Evolutionary conservation across 2,329 filamentous ascomycete species (phyloP).

Genomic region (Neonectria coccinea): DNA sequence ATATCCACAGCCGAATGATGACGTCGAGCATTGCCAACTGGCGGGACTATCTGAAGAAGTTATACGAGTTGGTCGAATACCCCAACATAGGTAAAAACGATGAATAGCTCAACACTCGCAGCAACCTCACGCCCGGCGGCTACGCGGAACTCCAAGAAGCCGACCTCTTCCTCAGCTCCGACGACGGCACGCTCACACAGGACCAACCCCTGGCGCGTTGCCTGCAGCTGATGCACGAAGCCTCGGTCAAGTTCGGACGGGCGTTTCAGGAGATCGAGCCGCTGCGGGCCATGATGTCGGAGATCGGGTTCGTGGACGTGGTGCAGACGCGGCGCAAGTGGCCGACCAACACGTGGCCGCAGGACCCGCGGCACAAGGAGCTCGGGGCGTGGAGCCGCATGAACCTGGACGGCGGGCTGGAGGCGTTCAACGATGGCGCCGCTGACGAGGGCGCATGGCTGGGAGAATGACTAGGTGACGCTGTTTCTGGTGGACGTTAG

Average conservation of each 20-base stretch:
- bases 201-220: conserved; percentile 39
- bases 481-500: conserved; percentile 32
- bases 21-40: conserved; percentile 36
- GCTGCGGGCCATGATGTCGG: conserved; percentile 28
- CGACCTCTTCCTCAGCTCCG: conserved; percentile 31
- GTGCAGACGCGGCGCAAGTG: conserved; percentile 32
- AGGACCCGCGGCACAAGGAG: conserved; percentile 32
- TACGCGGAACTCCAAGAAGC: conserved; percentile 35
- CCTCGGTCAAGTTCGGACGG: conserved; percentile 39
- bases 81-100: not conserved
- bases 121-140: conserved; percentile 31
- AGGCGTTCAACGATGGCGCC: conserved; percentile 39
- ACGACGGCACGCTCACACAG: conserved; percentile 31
- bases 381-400: conserved; percentile 33
- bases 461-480: conserved; percentile 18
- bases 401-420: conserved; percentile 31
- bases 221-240: conserved; percentile 35
- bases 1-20: conserved; percentile 39
- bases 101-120: conserved; percentile 4
- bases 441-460: conserved; percentile 32
- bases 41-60: conserved; percentile 16
- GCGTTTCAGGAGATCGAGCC: conserved; percentile 32
- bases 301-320: conserved; percentile 39
- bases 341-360: conserved; percentile 38
- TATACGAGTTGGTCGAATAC: conserved; percentile 27